These are phyloP conservation scores for Botrytis elliptica DNA, from an alignment of 2,329 filamentous ascomycete species.

Conservation along the genomic window DNA sequence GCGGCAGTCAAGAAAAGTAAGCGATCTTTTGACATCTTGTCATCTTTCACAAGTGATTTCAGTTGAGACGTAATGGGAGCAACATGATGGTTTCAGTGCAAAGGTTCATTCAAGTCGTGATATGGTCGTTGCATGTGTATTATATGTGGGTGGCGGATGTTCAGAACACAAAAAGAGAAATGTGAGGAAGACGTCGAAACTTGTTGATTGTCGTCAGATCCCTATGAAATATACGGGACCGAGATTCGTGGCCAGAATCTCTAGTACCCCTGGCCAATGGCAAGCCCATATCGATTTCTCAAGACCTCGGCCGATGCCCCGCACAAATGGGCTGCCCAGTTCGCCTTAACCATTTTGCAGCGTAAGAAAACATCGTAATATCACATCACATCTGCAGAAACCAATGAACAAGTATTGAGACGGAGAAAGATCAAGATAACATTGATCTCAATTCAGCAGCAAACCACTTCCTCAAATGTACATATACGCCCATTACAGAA, in stretches of 20 bases:
- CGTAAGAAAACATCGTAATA: neutral
- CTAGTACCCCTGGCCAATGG: neutral
- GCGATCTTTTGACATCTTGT: neutral
- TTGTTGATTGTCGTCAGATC: neutral
- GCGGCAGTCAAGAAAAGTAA: neutral
- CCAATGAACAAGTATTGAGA: slow-evolving; percentile 16
- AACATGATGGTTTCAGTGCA: neutral
- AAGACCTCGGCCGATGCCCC: neutral
- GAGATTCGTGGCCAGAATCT: neutral
- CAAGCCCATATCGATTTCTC: neutral
- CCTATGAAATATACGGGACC: neutral
- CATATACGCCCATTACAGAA: slow-evolving; percentile 37
- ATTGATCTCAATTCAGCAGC: slow-evolving; percentile 24
- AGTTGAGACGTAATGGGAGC: neutral
- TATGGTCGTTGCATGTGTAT: neutral
- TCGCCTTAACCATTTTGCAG: neutral
- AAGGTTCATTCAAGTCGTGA: neutral
- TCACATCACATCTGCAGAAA: slow-evolving; percentile 16
- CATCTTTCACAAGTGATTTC: neutral
- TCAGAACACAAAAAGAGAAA: neutral
- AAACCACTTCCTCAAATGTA: slow-evolving; percentile 31
- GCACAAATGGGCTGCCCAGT: neutral
- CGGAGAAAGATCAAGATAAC: slow-evolving; percentile 22
- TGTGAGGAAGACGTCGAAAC: neutral
- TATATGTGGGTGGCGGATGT: neutral